phyloP scores from a whole-genome alignment of 768 basidiomycete species.

The Gyrodon lividus region DNA sequence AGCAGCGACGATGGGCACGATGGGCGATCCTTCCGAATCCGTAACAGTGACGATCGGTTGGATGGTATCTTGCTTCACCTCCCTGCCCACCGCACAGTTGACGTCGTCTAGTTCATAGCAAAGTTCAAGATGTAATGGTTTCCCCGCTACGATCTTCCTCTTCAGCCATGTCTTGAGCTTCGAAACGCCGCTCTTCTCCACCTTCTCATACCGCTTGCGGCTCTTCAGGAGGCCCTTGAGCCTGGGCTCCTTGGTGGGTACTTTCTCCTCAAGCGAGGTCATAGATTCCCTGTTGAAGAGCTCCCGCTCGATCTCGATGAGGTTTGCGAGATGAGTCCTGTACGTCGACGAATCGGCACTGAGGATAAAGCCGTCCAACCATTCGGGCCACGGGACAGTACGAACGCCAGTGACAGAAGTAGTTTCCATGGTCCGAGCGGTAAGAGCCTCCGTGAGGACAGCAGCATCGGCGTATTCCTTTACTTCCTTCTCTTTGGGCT shows the following conservation, averaged over 20 bases:
- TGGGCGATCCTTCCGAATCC: constrained; percentile 18
- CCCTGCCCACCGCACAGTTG: constrained; percentile 38
- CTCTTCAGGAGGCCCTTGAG: constrained; percentile 44
- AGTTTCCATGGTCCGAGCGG: constrained; percentile 15
- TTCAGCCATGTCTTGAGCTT: constrained; percentile 64
- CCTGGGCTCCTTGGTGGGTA: constrained; percentile 33
- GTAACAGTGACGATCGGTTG: constrained; percentile 22
- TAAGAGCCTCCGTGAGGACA: constrained; percentile 19
- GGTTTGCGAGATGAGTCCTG: constrained; percentile 33
- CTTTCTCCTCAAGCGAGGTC: constrained; percentile 23
- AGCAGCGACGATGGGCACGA: neutral
- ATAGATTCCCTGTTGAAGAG: constrained; percentile 25
- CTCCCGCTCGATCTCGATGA: constrained; percentile 37
- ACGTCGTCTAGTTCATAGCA: constrained; percentile 41
- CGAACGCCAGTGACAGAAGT: constrained; percentile 26
- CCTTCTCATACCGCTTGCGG: constrained; percentile 36
- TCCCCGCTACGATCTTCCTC: constrained; percentile 49
- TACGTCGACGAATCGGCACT: constrained; percentile 37
- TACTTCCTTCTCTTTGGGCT: constrained; percentile 15
- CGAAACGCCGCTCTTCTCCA: constrained; percentile 39
- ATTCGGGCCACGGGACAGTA: constrained; percentile 38
- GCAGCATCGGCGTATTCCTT: constrained; percentile 18
- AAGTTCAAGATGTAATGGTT: constrained; percentile 38
- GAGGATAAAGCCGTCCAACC: constrained; percentile 39
- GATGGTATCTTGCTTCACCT: constrained; percentile 30